These are phyloP conservation scores for Kwoniella dendrophila DNA, from an alignment of 768 basidiomycete genomes.

Conservation along the genomic window DNA sequence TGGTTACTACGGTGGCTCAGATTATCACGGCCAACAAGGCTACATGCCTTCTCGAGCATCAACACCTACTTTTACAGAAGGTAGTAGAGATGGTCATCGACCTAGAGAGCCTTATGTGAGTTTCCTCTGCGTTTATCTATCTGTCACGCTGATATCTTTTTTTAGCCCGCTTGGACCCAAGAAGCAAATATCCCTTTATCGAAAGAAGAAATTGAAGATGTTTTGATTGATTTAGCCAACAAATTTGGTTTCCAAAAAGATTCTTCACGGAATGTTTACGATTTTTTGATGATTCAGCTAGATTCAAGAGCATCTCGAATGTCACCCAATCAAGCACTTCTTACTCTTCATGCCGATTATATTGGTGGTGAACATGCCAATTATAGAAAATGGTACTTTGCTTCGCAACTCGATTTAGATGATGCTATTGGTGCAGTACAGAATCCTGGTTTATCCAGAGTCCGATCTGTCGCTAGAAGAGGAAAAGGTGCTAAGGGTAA, in stretches of 20 bases:
- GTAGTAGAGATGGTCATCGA: slow-evolving; percentile 60
- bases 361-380: slow-evolving; percentile 98
- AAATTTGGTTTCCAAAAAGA: slow-evolving; percentile 99
- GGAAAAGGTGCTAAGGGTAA: slow-evolving; percentile 59
- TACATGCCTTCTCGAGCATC: slow-evolving; percentile 68
- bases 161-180: slow-evolving; percentile 78
- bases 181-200: slow-evolving; percentile 95
- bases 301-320: slow-evolving; percentile 96
- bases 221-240: slow-evolving; percentile 93
- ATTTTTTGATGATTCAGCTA: slow-evolving; percentile 95
- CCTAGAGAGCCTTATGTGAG: slow-evolving; percentile 71
- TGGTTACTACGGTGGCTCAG: slow-evolving; percentile 31
- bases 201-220: slow-evolving; percentile 99
- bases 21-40: slow-evolving; percentile 43
- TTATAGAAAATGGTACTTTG: slow-evolving; percentile 99
- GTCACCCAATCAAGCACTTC: slow-evolving; percentile 91
- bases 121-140: slow-evolving; percentile 5
- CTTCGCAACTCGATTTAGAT: slow-evolving; percentile 96
- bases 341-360: slow-evolving; percentile 97
- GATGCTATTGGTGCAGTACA: slow-evolving; percentile 91
- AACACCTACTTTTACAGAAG: slow-evolving; percentile 73
- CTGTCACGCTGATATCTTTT: not conserved
- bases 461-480: slow-evolving; percentile 74
- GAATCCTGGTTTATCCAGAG: slow-evolving; percentile 83
- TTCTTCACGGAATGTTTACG: slow-evolving; percentile 66